Evolutionary conservation across 164 flowering plant genomes (phyloP).

Genomic region (Brasenia schreberi): DNA sequence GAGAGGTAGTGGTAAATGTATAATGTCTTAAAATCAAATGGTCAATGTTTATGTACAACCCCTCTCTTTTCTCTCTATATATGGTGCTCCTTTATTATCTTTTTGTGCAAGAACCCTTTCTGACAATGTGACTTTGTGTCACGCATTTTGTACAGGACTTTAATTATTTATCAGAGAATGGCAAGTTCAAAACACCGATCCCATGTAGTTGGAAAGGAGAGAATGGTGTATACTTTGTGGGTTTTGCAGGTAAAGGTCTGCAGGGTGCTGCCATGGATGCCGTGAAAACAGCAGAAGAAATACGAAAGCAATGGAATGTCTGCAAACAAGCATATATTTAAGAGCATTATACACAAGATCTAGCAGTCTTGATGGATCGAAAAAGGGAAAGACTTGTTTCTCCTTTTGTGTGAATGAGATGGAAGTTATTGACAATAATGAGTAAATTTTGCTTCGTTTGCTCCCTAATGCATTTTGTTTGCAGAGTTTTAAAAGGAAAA

Average conservation of each 20-base stretch:
- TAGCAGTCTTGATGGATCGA: too few relatives aligned
- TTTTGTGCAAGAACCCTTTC: not conserved
- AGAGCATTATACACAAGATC: too few relatives aligned
- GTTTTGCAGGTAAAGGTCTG: conserved; percentile 63
- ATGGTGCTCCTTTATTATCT: not conserved
- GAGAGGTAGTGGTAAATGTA: too few relatives aligned
- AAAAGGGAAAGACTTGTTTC: too few relatives aligned
- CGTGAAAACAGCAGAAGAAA: conserved; percentile 43
- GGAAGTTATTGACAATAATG: too few relatives aligned
- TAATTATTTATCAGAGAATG: conserved; percentile 45
- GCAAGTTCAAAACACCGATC: conserved; percentile 41
- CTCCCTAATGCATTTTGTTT: too few relatives aligned
- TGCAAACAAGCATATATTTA: too few relatives aligned
- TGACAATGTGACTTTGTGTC: not conserved
- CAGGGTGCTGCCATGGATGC: conserved; percentile 64
- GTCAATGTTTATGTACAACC: not conserved
- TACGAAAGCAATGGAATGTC: conserved; percentile 31
- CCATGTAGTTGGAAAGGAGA: conserved; percentile 68
- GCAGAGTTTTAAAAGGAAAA: too few relatives aligned
- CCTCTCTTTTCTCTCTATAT: not conserved
- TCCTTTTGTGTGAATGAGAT: too few relatives aligned
- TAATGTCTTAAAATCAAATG: too few relatives aligned
- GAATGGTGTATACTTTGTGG: conserved; percentile 57
- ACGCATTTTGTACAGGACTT: conserved; percentile 25
- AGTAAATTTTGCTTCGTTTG: too few relatives aligned